Conservation (phyloP, 192 early-diverging fungal species). For the Coemansia sp. region DNA sequence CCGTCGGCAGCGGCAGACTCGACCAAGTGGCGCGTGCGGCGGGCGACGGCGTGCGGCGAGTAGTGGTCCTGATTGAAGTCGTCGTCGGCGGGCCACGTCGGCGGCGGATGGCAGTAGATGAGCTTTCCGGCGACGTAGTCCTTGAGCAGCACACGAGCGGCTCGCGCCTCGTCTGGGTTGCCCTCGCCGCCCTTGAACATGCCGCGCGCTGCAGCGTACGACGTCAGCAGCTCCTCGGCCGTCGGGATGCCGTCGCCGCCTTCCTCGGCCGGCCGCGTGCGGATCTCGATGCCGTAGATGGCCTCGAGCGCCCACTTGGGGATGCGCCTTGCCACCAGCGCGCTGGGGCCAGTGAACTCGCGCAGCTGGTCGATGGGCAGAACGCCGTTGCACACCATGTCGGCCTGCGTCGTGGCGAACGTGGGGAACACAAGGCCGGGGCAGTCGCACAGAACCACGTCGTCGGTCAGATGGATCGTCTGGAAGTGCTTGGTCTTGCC, state of each 20-base stretch:
- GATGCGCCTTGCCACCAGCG: conserved; percentile 75
- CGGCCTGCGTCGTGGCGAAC: conserved; percentile 97
- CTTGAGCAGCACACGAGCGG: conserved; percentile 94
- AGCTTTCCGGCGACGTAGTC: conserved; percentile 97
- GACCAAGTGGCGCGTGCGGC: conserved; percentile 38
- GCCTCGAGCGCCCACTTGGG: conserved; percentile 85
- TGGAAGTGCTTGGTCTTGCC: conserved; percentile 99
- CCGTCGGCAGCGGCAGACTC: conserved; percentile 55
- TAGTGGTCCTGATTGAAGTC: conserved; percentile 88
- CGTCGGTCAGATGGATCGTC: conserved; percentile 87
- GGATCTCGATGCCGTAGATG: conserved; percentile 90
- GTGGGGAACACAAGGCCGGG: conserved; percentile 98
- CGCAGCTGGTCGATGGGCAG: conserved; percentile 98
- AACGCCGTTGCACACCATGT: conserved; percentile 98
- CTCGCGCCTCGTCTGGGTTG: conserved; percentile 96
- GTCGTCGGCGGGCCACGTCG: conserved; percentile 44
- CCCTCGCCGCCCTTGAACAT: conserved; percentile 89
- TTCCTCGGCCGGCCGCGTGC: conserved; percentile 69
- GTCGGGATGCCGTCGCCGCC: conserved; percentile 76
- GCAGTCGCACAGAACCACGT: conserved; percentile 94
- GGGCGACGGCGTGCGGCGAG: conserved; percentile 51
- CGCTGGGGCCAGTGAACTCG: conserved; percentile 86
- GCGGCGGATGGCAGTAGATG: conserved; percentile 82
- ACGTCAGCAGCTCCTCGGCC: conserved; percentile 81
- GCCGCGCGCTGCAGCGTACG: conserved; percentile 93